Evolutionary conservation across 106 monocot species (phyloP), one percentile per base, ranked within the genome.

Genomic region (Dactylorhiza incarnata): DNA sequence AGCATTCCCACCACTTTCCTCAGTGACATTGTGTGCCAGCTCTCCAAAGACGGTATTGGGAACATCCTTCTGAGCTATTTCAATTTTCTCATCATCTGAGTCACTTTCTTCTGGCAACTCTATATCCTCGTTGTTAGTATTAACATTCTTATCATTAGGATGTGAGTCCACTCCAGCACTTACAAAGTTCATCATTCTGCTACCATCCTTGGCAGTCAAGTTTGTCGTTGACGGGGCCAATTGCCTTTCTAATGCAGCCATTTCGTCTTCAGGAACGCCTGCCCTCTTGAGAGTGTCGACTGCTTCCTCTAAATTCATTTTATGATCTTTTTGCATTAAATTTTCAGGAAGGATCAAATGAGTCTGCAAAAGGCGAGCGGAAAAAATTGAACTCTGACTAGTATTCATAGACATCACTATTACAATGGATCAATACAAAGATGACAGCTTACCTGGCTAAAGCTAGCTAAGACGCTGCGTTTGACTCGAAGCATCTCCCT

Each of bases 401-500:
- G 24, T 66, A 37, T 66, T 66, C 66, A 66, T 26, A 12, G 13
- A 26, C 12, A 66, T 26, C 26, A 65, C 51, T 52, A 52, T 52
- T 52, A 11, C 51, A 52, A 52, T 29, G 25, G 65, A 29, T 29
- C 13, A 13, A 12, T 37, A 61, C 23, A 73, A 22, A 26, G 17
- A 66, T 24, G 45, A 52, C 17, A 77, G 49, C 16, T 19, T 80
- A 97, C 97, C 99, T 99, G 99, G 79, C 89, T 91, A 74, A 83
- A 91, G 86, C 89, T 89, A 69, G 99, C 99, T 48, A 81, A 75
- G n/a, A 99, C 91, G 74, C 84, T 99, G 17, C 99, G 99, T 59
- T 81, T 88, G 65, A 99, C 84, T 0, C 94, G 85, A 49, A 91
- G 94, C 99, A 99, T 94, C 43, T 99, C 99, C 55, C 99, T 87